A percentile compares a stretch with the other conserved stretches of the same genome.
These are phyloP conservation scores for Kockiozyma suomiensis DNA, from an alignment of 805 yeast species.

Conservation along the genomic window DNA sequence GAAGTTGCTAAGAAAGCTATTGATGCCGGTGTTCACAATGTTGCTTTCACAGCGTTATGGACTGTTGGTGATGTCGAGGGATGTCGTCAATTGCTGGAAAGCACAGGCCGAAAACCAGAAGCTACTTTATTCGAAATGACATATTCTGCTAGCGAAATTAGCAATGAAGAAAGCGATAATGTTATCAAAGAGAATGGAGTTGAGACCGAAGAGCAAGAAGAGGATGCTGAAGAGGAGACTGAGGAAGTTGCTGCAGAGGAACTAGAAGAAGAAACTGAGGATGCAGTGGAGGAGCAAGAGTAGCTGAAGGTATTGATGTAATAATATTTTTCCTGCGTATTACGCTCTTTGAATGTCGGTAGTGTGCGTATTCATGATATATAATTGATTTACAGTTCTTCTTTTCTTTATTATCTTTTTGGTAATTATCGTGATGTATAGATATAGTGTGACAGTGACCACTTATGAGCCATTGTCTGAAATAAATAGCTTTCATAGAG, in stretches of 20 bases:
- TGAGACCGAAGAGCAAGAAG: constrained; percentile 14
- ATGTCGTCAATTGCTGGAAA: constrained; percentile 65
- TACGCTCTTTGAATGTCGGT: no score
- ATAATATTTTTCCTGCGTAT: not conserved
- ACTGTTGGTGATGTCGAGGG: constrained; percentile 67
- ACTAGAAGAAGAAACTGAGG: constrained; percentile 6
- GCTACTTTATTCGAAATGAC: constrained; percentile 80
- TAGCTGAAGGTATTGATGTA: not conserved
- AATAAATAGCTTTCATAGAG: no score
- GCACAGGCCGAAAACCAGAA: constrained; percentile 74
- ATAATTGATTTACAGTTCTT: no score
- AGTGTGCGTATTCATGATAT: no score
- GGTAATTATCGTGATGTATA: no score
- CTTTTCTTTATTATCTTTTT: no score
- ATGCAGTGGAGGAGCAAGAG: constrained; percentile 11
- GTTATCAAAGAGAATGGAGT: constrained; percentile 21
- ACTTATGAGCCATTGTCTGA: no score
- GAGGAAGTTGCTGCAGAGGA: constrained; percentile 11
- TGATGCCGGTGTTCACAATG: constrained; percentile 76
- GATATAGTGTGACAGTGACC: no score
- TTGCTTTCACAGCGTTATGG: constrained; percentile 94
- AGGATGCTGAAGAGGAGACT: constrained; percentile 2
- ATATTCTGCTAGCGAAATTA: constrained; percentile 52
- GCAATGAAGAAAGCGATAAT: constrained; percentile 24
- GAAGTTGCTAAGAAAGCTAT: constrained; percentile 69